Percentiles rank a stretch among this genome's conserved stretches.
phyloP scores from a whole-genome alignment of 1,284 basidiomycete genomes.

The Abortiporus biennis region DNA sequence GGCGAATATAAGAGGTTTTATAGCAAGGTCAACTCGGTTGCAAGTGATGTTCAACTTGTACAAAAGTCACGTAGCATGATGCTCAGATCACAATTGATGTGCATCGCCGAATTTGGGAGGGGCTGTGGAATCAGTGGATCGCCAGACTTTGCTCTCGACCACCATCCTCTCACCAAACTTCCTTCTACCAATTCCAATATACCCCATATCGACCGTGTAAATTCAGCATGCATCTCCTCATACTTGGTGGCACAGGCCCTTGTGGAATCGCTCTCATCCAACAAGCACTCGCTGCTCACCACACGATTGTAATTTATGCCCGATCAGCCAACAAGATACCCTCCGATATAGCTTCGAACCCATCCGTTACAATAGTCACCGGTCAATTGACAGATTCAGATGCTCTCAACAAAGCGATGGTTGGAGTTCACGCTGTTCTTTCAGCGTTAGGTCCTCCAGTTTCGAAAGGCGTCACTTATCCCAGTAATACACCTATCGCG shows the following conservation, averaged over 20 bases:
- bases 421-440: conserved; percentile 53
- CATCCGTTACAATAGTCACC: conserved; percentile 41
- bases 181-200: too few species aligned
- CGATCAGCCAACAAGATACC: conserved; percentile 58
- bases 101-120: too few species aligned
- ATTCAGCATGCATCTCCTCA: conserved; percentile 24
- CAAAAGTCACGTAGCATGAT: too few species aligned
- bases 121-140: too few species aligned
- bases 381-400: conserved; percentile 49
- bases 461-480: conserved; percentile 28
- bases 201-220: too few species aligned
- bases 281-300: conserved; percentile 39
- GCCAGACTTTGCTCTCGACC: too few species aligned
- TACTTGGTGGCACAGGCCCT: conserved; percentile 54
- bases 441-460: conserved; percentile 56
- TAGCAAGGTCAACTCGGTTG: too few species aligned
- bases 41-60: too few species aligned
- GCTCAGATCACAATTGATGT: too few species aligned
- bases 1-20: too few species aligned
- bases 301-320: conserved; percentile 51
- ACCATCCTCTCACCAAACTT: too few species aligned
- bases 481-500: conserved; percentile 50
- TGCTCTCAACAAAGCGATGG: conserved; percentile 42
- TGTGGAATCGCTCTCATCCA: conserved; percentile 48
- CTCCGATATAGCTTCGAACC: conserved; percentile 35